Percentiles rank a stretch among this genome's conserved stretches.
Evolutionary conservation across 2,329 filamentous ascomycete species (phyloP).

Genomic region (Fusarium sp.): DNA sequence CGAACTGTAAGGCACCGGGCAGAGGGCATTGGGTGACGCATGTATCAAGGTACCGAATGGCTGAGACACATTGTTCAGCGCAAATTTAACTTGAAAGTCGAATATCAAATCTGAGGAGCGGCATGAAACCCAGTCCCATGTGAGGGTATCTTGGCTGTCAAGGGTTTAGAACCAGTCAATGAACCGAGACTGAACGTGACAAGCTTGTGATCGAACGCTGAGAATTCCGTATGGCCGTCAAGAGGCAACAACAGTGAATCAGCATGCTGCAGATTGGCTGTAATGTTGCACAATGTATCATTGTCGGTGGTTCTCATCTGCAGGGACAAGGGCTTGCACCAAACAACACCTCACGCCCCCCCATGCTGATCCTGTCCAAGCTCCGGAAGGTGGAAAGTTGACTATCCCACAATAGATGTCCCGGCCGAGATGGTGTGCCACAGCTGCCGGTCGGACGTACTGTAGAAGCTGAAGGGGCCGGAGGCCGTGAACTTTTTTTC

Average conservation of each 20-base stretch:
- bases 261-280: not conserved
- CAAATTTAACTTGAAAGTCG: not conserved
- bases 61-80: not conserved
- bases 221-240: not conserved
- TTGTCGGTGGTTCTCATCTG: slow-evolving; percentile 13
- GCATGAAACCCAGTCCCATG: not conserved
- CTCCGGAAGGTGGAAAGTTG: slow-evolving; percentile 11
- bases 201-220: slow-evolving; percentile 1
- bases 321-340: slow-evolving; percentile 33
- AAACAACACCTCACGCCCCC: slow-evolving; percentile 22
- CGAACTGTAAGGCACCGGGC: not conserved
- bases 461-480: not conserved
- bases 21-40: not conserved
- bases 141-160: not conserved
- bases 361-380: slow-evolving; percentile 17
- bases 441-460: slow-evolving; percentile 6
- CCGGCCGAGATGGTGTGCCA: slow-evolving; percentile 36
- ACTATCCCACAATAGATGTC: slow-evolving; percentile 32
- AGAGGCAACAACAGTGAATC: not conserved
- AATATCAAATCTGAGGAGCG: not conserved
- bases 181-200: not conserved
- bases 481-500: not conserved
- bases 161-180: not conserved
- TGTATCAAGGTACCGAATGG: not conserved
- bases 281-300: slow-evolving; percentile 11